phyloP scores from a whole-genome alignment of 2,329 filamentous ascomycete genomes.

The Lachnum nothofagi region DNA sequence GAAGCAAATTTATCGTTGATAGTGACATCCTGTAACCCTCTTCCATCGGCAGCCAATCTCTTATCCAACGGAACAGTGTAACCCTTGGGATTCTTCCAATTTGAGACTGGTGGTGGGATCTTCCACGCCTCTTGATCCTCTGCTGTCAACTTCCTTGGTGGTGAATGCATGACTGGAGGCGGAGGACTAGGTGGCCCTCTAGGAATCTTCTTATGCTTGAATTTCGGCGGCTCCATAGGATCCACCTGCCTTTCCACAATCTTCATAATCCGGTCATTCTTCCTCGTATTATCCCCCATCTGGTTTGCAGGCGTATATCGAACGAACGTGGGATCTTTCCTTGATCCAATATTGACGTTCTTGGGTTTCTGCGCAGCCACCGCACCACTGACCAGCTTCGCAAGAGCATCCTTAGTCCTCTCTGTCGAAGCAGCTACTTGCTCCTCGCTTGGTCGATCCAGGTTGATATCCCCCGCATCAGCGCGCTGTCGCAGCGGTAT shows the following conservation, averaged over 20 bases:
- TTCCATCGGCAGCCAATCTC: conserved; percentile 85
- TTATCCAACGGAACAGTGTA: conserved; percentile 96
- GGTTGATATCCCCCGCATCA: conserved; percentile 83
- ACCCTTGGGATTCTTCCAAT: conserved; percentile 99
- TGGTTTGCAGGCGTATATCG: conserved; percentile 94
- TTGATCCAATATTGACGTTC: conserved; percentile 75
- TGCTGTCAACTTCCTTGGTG: conserved; percentile 88
- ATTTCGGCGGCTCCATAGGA: conserved; percentile 95
- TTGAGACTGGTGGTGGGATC: conserved; percentile 83
- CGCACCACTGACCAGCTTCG: conserved; percentile 75
- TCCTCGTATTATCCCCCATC: conserved; percentile 81
- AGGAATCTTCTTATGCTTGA: conserved; percentile 98
- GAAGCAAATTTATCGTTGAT: conserved; percentile 99
- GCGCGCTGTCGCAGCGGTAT: conserved; percentile 91
- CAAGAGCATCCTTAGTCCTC: conserved; percentile 80
- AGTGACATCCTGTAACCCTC: conserved; percentile 84
- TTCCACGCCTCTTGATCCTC: conserved; percentile 97
- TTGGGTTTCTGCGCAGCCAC: conserved; percentile 93
- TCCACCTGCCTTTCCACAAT: conserved; percentile 92
- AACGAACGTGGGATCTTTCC: conserved; percentile 86
- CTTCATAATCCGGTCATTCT: conserved; percentile 96
- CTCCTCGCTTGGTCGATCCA: conserved; percentile 79
- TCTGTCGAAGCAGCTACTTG: conserved; percentile 80
- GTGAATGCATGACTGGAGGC: conserved; percentile 90
- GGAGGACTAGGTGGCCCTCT: conserved; percentile 87